phyloP scores from a whole-genome alignment of 2,329 filamentous ascomycete species.

The Coniochaeta prunicola region DNA sequence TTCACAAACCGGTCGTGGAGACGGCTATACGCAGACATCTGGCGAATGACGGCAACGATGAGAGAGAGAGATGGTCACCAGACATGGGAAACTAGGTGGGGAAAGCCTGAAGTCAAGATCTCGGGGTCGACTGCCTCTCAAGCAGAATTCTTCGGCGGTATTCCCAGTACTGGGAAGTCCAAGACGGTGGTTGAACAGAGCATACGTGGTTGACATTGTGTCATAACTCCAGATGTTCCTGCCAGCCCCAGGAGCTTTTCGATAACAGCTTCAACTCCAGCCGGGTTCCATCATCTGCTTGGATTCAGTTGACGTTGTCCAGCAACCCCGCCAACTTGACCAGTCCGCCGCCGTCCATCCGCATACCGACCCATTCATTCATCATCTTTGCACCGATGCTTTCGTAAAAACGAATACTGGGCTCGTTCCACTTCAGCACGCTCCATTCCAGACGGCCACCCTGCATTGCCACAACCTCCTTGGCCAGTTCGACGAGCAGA shows the following conservation, averaged over 20 bases:
- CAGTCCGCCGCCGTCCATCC: slow-evolving; percentile 62
- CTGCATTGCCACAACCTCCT: slow-evolving; percentile 64
- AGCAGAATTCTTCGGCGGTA: slow-evolving; percentile 39
- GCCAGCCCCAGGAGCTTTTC: too few relatives aligned
- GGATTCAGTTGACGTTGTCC: slow-evolving; percentile 9
- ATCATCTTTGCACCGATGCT: slow-evolving; percentile 58
- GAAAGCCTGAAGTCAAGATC: slow-evolving; percentile 19
- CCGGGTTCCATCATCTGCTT: neutral
- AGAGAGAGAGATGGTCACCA: slow-evolving; percentile 17
- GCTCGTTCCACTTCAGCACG: slow-evolving; percentile 89
- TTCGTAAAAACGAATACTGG: slow-evolving; percentile 81
- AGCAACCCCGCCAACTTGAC: slow-evolving; percentile 47
- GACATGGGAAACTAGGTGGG: slow-evolving; percentile 38
- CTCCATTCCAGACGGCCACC: slow-evolving; percentile 82
- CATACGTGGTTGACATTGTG: neutral
- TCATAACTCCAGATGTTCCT: neutral
- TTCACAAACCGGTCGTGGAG: slow-evolving; percentile 35
- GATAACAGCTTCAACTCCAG: neutral
- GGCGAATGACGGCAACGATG: slow-evolving; percentile 37
- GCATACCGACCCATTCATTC: slow-evolving; percentile 69
- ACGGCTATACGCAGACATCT: slow-evolving; percentile 39
- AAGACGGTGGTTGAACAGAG: neutral
- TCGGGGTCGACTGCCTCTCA: slow-evolving; percentile 25
- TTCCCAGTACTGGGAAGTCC: neutral
- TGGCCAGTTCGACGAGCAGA: slow-evolving; percentile 70